Conservation (phyloP, 148 eudicot species). For the Hydrangea macrophylla region DNA sequence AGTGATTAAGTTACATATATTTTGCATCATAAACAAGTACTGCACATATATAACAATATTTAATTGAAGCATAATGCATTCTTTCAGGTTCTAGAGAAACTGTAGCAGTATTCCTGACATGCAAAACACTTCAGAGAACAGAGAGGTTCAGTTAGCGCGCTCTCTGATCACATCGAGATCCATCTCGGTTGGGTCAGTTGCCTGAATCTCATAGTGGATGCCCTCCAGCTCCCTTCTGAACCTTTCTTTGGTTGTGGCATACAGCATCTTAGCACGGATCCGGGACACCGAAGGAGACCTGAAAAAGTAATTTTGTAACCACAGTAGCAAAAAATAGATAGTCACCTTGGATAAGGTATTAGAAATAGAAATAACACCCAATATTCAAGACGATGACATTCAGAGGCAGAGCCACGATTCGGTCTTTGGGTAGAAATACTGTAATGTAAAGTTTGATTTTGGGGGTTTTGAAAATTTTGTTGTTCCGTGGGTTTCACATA, state of each 20-base stretch:
- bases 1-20: constrained; percentile 21
- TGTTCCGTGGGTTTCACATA: too few relatives aligned
- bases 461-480: too few relatives aligned
- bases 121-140: constrained; percentile 1
- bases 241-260: constrained; percentile 67
- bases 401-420: too few relatives aligned
- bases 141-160: constrained; percentile 40
- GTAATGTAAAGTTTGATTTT: too few relatives aligned
- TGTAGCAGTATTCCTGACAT: not conserved
- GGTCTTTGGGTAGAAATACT: too few relatives aligned
- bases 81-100: not conserved
- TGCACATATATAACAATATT: not conserved
- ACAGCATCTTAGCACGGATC: constrained; percentile 65
- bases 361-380: too few relatives aligned
- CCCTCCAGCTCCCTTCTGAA: constrained; percentile 67
- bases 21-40: constrained; percentile 9
- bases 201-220: constrained; percentile 78
- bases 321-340: not conserved
- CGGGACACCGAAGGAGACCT: constrained; percentile 75
- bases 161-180: constrained; percentile 58
- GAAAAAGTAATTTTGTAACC: constrained; percentile 10
- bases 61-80: not conserved
- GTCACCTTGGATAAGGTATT: too few relatives aligned
- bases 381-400: not conserved
- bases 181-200: constrained; percentile 71